A percentile compares a stretch with the other conserved stretches of the same genome.
Evolutionary conservation across 257 asterid species (phyloP).

Genomic region (Anisodus acutangulus): DNA sequence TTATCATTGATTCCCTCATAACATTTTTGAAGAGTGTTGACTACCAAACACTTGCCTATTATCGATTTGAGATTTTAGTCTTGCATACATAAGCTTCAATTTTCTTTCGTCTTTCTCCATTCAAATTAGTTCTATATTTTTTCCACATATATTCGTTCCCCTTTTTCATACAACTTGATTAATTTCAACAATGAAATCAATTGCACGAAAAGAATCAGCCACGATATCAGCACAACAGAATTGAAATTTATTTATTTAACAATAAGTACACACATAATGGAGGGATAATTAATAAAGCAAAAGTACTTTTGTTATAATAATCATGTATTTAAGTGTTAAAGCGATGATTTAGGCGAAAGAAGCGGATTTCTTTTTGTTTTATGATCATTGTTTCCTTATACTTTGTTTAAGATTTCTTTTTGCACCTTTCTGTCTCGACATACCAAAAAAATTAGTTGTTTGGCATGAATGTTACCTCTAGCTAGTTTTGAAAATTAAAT

Average conservation of each 20-base stretch:
- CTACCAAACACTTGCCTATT: slow-evolving; percentile 27
- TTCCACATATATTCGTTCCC: slow-evolving; percentile 9
- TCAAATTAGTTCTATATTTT: neutral
- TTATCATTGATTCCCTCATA: neutral
- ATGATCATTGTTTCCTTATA: slow-evolving; percentile 35
- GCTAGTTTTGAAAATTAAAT: slow-evolving; percentile 36
- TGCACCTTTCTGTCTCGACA: slow-evolving; percentile 19
- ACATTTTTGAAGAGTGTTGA: neutral
- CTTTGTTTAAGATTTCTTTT: slow-evolving; percentile 38
- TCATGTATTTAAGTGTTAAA: slow-evolving; percentile 30
- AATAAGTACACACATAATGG: neutral
- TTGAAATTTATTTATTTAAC: neutral
- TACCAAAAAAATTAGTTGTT: slow-evolving; percentile 9
- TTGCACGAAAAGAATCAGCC: neutral
- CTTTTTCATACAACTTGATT: neutral
- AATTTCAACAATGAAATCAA: neutral
- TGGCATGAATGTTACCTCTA: slow-evolving; percentile 38
- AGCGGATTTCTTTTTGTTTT: slow-evolving; percentile 40
- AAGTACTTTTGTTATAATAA: neutral
- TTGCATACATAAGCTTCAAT: slow-evolving; percentile 26
- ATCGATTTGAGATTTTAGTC: slow-evolving; percentile 22
- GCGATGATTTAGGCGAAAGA: slow-evolving; percentile 55
- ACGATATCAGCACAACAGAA: neutral
- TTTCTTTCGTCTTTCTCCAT: slow-evolving; percentile 27
- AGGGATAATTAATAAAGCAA: slow-evolving; percentile 16